Conservation (phyloP, 345 rosid genomes). For the Abelmoschus esculentus region DNA sequence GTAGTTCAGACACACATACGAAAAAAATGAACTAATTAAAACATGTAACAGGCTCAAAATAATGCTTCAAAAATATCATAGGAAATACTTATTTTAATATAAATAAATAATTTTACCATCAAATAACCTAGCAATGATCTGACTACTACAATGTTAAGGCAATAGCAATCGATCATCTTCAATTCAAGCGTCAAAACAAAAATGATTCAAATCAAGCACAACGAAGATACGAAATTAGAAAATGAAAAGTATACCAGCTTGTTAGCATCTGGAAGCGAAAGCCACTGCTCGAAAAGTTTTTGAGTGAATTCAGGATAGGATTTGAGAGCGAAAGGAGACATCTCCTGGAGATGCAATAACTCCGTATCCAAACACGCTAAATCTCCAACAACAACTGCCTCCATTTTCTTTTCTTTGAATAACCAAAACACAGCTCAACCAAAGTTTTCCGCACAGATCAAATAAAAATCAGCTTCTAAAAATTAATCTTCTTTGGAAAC, state of each 20-base stretch:
- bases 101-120: not conserved
- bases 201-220: conserved; percentile 1
- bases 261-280: conserved; percentile 74
- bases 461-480: conserved; percentile 5
- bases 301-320: conserved; percentile 66
- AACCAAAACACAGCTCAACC: conserved; percentile 20
- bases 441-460: conserved; percentile 10
- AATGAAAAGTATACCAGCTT: conserved; percentile 49
- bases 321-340: conserved; percentile 66
- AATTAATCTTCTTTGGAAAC: not conserved
- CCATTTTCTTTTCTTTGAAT: conserved; percentile 30
- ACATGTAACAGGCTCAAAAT: not conserved
- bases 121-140: not conserved
- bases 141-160: not conserved
- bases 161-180: not conserved
- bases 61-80: not conserved
- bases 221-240: not conserved
- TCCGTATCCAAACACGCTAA: conserved; percentile 68
- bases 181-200: not conserved
- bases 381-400: conserved; percentile 37
- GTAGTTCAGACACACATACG: not conserved
- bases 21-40: not conserved
- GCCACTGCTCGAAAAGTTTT: conserved; percentile 90
- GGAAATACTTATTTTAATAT: not conserved
- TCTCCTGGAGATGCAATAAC: conserved; percentile 73